Conservation (phyloP, 1,284 basidiomycete species). For the Sporisorium sorghi region DNA sequence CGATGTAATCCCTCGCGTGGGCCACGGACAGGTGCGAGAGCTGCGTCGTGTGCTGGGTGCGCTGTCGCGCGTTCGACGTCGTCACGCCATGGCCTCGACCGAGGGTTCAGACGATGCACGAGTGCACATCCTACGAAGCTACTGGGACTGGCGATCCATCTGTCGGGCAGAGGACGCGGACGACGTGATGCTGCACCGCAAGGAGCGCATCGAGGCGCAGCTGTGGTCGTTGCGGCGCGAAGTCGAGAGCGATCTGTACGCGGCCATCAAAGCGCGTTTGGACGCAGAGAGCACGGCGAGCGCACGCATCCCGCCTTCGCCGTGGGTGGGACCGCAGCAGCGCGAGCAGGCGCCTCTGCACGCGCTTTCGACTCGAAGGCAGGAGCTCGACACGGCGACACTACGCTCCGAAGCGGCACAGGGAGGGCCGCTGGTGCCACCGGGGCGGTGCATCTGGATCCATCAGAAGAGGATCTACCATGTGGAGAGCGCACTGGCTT, state of each 20-base stretch:
- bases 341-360: conserved; percentile 55
- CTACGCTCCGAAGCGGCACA: conserved; percentile 58
- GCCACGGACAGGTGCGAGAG: conserved; percentile 66
- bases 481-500: conserved; percentile 58
- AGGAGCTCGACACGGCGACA: conserved; percentile 60
- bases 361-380: conserved; percentile 56
- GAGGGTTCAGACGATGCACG: conserved; percentile 51
- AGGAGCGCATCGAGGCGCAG: conserved; percentile 59
- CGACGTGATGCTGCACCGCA: conserved; percentile 59
- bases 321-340: conserved; percentile 61
- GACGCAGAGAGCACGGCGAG: conserved; percentile 29
- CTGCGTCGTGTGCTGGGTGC: conserved; percentile 67
- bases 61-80: conserved; percentile 61
- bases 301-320: conserved; percentile 52
- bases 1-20: conserved; percentile 65
- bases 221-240: conserved; percentile 66
- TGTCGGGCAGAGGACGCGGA: conserved; percentile 43
- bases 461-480: conserved; percentile 54
- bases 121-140: conserved; percentile 62
- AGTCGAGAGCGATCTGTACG: conserved; percentile 66
- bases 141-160: conserved; percentile 64
- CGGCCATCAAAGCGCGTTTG: conserved; percentile 57
- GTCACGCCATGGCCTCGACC: conserved; percentile 42
- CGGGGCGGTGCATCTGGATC: conserved; percentile 63
- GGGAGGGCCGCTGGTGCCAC: conserved; percentile 62